Percentiles rank a stretch among this genome's conserved stretches.
Conservation (phyloP, 306 rosid species). For the Cicer judaicum region DNA sequence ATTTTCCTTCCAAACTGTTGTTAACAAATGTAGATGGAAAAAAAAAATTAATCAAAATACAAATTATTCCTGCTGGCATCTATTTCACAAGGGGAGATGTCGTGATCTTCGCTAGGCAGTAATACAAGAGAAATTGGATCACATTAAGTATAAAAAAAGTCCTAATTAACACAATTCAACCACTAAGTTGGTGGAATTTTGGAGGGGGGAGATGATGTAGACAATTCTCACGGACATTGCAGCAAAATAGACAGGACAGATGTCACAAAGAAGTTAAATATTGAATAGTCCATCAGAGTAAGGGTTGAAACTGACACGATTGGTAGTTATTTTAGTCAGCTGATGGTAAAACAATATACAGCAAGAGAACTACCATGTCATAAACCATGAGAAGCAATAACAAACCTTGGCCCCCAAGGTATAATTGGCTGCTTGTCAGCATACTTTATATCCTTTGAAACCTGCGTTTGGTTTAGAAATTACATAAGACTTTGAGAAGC, state of each 20-base stretch:
- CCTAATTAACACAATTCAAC: slow-evolving; percentile 19
- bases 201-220: not conserved
- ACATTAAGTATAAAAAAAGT: not conserved
- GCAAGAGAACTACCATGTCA: slow-evolving; percentile 20
- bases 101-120: slow-evolving; percentile 25
- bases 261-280: slow-evolving; percentile 30
- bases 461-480: slow-evolving; percentile 54
- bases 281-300: slow-evolving; percentile 4
- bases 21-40: not conserved
- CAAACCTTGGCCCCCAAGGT: slow-evolving; percentile 99
- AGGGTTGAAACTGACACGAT: not conserved
- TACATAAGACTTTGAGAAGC: slow-evolving; percentile 36
- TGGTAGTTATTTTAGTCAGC: slow-evolving; percentile 17
- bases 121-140: slow-evolving; percentile 34
- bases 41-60: slow-evolving; percentile 25
- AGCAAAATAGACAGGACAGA: slow-evolving; percentile 6
- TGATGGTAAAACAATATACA: slow-evolving; percentile 31
- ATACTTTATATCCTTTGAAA: slow-evolving; percentile 93
- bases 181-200: not conserved
- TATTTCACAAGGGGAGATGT: slow-evolving; percentile 23
- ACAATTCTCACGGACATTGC: slow-evolving; percentile 30
- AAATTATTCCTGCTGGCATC: slow-evolving; percentile 10
- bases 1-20: slow-evolving; percentile 20
- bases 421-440: slow-evolving; percentile 96
- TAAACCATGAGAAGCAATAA: slow-evolving; percentile 40